phyloP scores from a whole-genome alignment of 352 stramenopile genomes.

The Pythium phragmitis region DNA sequence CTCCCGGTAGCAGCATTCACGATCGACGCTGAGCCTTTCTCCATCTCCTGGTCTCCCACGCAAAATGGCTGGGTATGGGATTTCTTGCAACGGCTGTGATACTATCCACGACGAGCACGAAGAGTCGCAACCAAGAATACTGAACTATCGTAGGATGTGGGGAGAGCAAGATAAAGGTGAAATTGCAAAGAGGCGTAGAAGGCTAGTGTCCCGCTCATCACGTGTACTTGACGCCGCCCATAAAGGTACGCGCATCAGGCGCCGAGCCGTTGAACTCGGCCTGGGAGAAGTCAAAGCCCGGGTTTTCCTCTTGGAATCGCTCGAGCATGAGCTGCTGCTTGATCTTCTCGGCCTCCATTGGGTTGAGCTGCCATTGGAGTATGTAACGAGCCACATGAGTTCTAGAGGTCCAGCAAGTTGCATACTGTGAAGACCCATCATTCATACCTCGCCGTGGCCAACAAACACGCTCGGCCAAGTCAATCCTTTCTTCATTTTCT shows the following conservation, averaged over 20 bases:
- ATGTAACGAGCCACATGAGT: not conserved
- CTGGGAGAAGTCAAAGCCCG: constrained; percentile 98
- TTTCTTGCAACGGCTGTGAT: constrained; percentile 2
- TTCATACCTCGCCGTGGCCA: constrained; percentile 73
- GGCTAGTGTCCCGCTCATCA: constrained; percentile 22
- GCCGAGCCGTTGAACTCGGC: constrained; percentile 96
- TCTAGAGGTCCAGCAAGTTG: not conserved
- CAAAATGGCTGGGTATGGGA: not conserved
- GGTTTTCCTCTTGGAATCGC: constrained; percentile 97
- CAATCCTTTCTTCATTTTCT: constrained; percentile 96
- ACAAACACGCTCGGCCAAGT: constrained; percentile 92
- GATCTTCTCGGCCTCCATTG: constrained; percentile 89
- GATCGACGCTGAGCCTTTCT: constrained; percentile 16
- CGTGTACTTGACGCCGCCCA: constrained; percentile 93
- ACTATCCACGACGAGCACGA: not conserved
- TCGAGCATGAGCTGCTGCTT: constrained; percentile 97
- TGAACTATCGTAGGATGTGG: constrained; percentile 6
- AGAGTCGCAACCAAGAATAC: not conserved
- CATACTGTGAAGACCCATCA: not conserved
- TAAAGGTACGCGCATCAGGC: constrained; percentile 96
- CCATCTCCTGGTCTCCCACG: constrained; percentile 10
- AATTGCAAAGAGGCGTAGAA: not conserved
- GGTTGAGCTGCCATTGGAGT: constrained; percentile 65
- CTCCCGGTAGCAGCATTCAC: constrained; percentile 28
- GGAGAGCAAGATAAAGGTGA: not conserved